Evolutionary conservation across 345 rosid genomes (phyloP).

Genomic region (Salix suchowensis): DNA sequence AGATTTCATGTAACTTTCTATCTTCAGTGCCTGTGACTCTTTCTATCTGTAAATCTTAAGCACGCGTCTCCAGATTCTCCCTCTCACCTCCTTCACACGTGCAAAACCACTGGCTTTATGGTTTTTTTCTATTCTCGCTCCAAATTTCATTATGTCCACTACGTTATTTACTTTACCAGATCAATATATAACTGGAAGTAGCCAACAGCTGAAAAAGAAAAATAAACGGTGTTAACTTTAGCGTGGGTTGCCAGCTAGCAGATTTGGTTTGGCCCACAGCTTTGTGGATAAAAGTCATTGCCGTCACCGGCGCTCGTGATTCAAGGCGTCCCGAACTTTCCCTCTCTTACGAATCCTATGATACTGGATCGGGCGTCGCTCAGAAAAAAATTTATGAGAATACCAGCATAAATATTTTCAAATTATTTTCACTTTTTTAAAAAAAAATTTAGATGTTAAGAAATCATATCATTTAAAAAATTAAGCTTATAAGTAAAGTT

Average conservation of each 20-base stretch:
- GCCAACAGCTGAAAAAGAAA: not conserved
- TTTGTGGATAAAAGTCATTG: not conserved
- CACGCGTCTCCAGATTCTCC: constrained; percentile 2
- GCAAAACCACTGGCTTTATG: not conserved
- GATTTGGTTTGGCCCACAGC: constrained; percentile 23
- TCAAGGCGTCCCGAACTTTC: not conserved
- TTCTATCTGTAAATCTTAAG: too few species aligned
- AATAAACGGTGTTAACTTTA: not conserved
- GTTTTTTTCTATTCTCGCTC: not conserved
- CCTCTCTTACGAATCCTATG: constrained; percentile 24
- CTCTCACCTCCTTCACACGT: not conserved
- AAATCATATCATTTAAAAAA: too few species aligned
- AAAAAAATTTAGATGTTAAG: too few species aligned
- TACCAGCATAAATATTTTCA: too few species aligned
- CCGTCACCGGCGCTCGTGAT: constrained; percentile 26
- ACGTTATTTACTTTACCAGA: not conserved
- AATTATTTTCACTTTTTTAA: too few species aligned
- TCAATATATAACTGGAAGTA: not conserved
- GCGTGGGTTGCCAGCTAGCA: constrained; percentile 18
- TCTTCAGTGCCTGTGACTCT: not conserved
- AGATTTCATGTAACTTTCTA: not conserved
- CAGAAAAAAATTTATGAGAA: too few species aligned
- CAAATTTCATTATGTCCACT: not conserved
- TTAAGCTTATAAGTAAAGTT: rapidly evolving
- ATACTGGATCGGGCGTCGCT: constrained; percentile 9